Base-by-base conservation (phyloP, 192 early-diverging fungal genomes). In the Chytriomyces confervae region DNA sequence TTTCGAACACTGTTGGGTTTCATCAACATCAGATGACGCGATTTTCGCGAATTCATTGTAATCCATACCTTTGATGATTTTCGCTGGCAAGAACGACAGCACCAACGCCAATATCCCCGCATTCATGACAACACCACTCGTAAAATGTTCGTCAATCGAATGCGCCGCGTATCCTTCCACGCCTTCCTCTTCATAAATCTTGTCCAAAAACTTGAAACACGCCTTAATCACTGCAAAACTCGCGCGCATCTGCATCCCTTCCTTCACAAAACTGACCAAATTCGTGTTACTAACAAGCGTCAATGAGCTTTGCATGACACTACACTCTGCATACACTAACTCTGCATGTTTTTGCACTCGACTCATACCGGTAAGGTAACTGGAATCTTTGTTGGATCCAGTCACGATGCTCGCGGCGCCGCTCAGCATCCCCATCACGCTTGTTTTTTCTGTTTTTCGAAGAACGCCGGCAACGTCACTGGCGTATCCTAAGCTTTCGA, bases 31-130 rank as follows among this genome's bases (percentile, higher is more conserved):
- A n/a, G n/a, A n/a, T n/a, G n/a, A n/a, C n/a, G n/a, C n/a, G n/a
- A n/a, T n/a, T n/a, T n/a, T n/a, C n/a, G n/a, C n/a, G n/a, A n/a
- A n/a, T n/a, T n/a, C n/a, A n/a, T n/a, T n/a, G n/a, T n/a, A n/a
- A n/a, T n/a, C n/a, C n/a, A n/a, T n/a, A 74, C 72, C 72, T 74
- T 74, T 74, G 61, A 74, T 74, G 10, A 74, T 63, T 43, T 85
- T 86, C 0, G 84, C 77, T 3, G 95, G 95, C 53, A 97, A 68
- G 72, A 94, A 87, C 36, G 91, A 92, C 18, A 97, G 85, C 43
- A 93, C 81, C 10, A 97, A 79, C 66, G 93, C 94, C 78, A 96
- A 96, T 60, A 87, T 81, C 4, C 92, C 93, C 57, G 95, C 86
- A 50, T 91, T 92, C 45, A 94, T 87, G 6, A 92, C 87, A 8